These are phyloP conservation scores for Heliamphora exappendiculata DNA, from an alignment of 148 eudicot species.

Conservation along the genomic window DNA sequence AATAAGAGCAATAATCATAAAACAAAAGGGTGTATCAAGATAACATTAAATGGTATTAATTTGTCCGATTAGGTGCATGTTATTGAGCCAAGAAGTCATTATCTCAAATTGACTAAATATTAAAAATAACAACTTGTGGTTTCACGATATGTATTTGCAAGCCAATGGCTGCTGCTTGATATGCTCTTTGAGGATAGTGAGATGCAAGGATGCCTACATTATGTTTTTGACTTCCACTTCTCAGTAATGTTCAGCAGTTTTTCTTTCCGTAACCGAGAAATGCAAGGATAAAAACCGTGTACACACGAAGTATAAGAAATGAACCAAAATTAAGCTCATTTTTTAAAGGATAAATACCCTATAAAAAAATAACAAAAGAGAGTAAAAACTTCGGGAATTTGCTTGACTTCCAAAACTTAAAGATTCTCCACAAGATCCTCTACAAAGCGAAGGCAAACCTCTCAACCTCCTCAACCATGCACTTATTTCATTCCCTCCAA, in stretches of 20 bases:
- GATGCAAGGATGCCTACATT: not conserved
- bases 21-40: not conserved
- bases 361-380: not conserved
- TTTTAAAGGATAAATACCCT: not conserved
- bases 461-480: not conserved
- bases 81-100: not conserved
- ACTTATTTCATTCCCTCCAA: not conserved
- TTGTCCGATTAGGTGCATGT: not conserved
- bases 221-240: not conserved
- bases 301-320: not conserved
- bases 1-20: not conserved
- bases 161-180: not conserved
- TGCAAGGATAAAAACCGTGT: not conserved
- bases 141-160: not conserved
- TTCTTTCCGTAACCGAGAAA: not conserved
- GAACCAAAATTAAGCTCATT: not conserved
- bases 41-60: not conserved
- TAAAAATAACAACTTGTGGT: not conserved
- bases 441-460: not conserved
- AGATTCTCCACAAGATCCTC: not conserved
- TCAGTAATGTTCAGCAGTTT: not conserved
- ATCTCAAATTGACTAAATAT: not conserved
- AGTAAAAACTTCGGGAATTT: not conserved
- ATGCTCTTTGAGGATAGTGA: not conserved
- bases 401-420: not conserved